phyloP scores from a whole-genome alignment of 2,329 filamentous ascomycete genomes.

The Myriosclerotinia scirpicola region DNA sequence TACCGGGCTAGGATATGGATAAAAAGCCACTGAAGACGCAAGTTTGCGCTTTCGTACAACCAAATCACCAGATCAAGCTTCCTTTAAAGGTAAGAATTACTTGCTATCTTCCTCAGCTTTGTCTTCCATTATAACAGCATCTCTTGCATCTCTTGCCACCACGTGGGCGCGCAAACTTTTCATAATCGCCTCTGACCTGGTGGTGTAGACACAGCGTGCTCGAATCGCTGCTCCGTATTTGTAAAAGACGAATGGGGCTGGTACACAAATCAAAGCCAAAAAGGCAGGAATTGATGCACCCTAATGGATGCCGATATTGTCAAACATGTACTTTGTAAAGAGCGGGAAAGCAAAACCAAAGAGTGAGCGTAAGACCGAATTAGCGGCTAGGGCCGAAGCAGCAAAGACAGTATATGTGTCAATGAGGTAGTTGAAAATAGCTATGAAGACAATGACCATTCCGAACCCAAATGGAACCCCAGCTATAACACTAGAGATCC shows the following conservation, averaged over 20 bases:
- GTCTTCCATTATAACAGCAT: not conserved
- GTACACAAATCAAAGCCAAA: not conserved
- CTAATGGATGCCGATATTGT: not conserved
- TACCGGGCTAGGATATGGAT: not conserved
- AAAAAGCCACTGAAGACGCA: not conserved
- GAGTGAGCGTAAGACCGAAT: slow-evolving; percentile 67
- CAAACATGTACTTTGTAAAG: slow-evolving; percentile 51
- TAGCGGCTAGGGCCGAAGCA: slow-evolving; percentile 72
- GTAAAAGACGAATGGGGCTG: not conserved
- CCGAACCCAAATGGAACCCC: slow-evolving; percentile 46
- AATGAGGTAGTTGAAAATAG: slow-evolving; percentile 74
- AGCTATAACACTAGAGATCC: slow-evolving; percentile 51
- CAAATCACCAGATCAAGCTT: not conserved
- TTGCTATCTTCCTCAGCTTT: not conserved
- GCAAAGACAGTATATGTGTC: slow-evolving; percentile 72
- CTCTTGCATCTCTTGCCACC: not conserved
- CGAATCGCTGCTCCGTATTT: not conserved
- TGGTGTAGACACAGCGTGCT: slow-evolving; percentile 54
- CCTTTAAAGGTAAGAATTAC: not conserved
- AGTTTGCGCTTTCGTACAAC: not conserved
- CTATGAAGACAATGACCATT: slow-evolving; percentile 75
- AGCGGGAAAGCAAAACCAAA: slow-evolving; percentile 74
- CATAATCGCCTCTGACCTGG: not conserved
- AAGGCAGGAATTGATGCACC: slow-evolving; percentile 1
- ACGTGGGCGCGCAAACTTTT: not conserved